Percentiles rank a stretch among this genome's conserved stretches.
Conservation (phyloP, 371 early-diverging fungal genomes). For the Mucor ambiguus region DNA sequence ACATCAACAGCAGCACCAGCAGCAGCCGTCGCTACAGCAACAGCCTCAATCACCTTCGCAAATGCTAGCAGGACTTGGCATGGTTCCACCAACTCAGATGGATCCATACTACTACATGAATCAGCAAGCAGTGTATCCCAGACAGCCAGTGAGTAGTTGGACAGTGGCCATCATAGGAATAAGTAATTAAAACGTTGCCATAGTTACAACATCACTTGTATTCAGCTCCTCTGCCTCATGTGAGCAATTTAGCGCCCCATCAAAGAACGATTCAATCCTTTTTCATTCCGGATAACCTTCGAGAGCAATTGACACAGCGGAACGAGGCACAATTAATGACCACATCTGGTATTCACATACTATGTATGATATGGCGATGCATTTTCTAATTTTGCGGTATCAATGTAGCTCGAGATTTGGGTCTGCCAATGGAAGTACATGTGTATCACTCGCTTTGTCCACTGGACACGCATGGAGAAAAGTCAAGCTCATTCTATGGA, state of each 20-base stretch:
- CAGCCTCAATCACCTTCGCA: constrained; percentile 29
- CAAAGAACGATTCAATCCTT: constrained; percentile 80
- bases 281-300: constrained; percentile 82
- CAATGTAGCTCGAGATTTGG: constrained; percentile 51
- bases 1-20: background rate
- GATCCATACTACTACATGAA: constrained; percentile 49
- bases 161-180: background rate
- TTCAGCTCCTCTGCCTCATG: constrained; percentile 68
- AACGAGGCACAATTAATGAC: constrained; percentile 71
- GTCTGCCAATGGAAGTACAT: constrained; percentile 59
- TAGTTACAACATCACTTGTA: constrained; percentile 84
- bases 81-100: constrained; percentile 29
- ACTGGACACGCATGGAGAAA: constrained; percentile 58
- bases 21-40: background rate
- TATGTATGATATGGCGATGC: background rate
- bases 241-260: constrained; percentile 68
- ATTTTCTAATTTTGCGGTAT: background rate
- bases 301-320: constrained; percentile 77
- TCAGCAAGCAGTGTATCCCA: constrained; percentile 30
- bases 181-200: constrained; percentile 1
- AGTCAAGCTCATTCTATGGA: constrained; percentile 58
- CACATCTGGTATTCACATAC: constrained; percentile 49
- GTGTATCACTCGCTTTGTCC: constrained; percentile 73
- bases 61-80: constrained; percentile 22
- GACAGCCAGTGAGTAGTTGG: constrained; percentile 44